These are phyloP conservation scores for Mycena filopes DNA, from an alignment of 768 basidiomycete genomes.

Conservation along the genomic window DNA sequence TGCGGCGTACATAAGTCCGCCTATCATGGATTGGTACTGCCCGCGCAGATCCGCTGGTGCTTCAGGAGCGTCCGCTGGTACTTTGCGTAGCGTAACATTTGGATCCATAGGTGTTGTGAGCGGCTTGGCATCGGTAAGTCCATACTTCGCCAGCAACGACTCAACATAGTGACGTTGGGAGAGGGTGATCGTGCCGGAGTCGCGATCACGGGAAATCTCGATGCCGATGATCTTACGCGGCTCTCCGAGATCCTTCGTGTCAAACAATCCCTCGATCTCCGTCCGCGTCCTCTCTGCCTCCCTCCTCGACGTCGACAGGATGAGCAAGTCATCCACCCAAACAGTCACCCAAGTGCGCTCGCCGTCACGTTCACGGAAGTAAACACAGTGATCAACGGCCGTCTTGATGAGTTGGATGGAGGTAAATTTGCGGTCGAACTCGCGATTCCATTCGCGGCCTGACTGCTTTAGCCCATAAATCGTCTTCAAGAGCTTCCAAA, in stretches of 20 bases:
- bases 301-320: constrained; percentile 15
- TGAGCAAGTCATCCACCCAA: constrained; percentile 43
- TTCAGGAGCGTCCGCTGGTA: too few species aligned
- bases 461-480: constrained; percentile 26
- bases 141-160: constrained; percentile 7
- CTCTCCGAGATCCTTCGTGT: constrained; percentile 39
- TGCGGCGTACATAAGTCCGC: too few species aligned
- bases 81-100: constrained; percentile 5
- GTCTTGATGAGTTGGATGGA: constrained; percentile 32
- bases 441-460: constrained; percentile 41
- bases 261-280: constrained; percentile 27
- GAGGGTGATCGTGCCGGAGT: constrained; percentile 12
- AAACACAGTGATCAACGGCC: constrained; percentile 37
- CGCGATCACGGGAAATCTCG: constrained; percentile 33
- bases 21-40: too few species aligned
- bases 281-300: neutral
- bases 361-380: constrained; percentile 19
- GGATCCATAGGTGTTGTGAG: constrained; percentile 22
- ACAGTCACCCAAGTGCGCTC: constrained; percentile 36
- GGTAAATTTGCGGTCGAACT: constrained; percentile 36
- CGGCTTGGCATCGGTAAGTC: constrained; percentile 16
- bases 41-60: too few species aligned
- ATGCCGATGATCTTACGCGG: constrained; percentile 41
- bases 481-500: constrained; percentile 14
- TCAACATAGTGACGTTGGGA: constrained; percentile 21